Evolutionary conservation across 164 flowering plant genomes (phyloP), one percentile per base, ranked within the genome.

Genomic region (Vitis labrusca): DNA sequence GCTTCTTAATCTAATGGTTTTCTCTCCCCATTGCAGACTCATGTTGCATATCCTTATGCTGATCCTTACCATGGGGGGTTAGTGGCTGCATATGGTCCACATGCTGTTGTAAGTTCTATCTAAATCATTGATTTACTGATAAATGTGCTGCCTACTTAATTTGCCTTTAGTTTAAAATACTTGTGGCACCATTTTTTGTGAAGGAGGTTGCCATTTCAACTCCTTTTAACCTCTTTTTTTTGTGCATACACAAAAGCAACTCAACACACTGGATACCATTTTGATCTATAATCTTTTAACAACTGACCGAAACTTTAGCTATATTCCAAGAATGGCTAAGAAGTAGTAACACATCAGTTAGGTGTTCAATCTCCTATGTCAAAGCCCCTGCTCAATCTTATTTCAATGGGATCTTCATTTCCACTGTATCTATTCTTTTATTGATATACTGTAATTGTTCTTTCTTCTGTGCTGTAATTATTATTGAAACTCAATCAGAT

Each of bases 1-100:
- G 15, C 29, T 62, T 50, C 8, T 53, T 30, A 44, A 59, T 67
- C 47, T 65, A 57, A 57, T 72, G 12, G 32, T 73, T 63, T 58
- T 74, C 47, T 53, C 64, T n/a, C 59, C 59, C 19, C 44, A 51
- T 64, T 56, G 27, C 88, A 91, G 93, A 74, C 75, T 62, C 82
- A 58, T 29, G 54, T 82, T 63, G 79, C 84, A 7, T 82, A 82
- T 73, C 80, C 87, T n/a, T 85, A 74, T 79, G 68, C 77, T 52
- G 87, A 83, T 66, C 85, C 92, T 54, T 81, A 82, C 74, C 70
- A 68, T 65, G 74, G 79, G 58, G 90, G 92, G 27, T 27, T 83
- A 23, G 44, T 77, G 60, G 60, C 82, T 80, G 81, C 89, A 30
- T 86, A 84, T 69, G 90, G 88, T 57, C 76, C 91, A 49, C 90